Conservation (phyloP, 306 rosid genomes). For the Hippophae gyantsensis region DNA sequence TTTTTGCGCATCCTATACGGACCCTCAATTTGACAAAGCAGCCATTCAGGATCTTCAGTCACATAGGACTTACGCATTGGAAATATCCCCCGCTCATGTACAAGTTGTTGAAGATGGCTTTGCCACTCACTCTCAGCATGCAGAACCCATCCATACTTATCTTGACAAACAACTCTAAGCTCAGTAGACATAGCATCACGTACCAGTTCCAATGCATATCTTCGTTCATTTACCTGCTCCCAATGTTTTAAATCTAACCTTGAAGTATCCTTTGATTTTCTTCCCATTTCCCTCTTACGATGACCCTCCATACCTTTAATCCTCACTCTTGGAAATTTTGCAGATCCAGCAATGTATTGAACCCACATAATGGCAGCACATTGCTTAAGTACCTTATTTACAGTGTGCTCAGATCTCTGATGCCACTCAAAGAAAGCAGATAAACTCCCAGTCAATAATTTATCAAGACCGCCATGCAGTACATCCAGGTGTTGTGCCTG, state of each 20-base stretch:
- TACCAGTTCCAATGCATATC: constrained; percentile 88
- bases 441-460: constrained; percentile 65
- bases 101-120: constrained; percentile 87
- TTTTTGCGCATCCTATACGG: constrained; percentile 98
- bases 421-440: constrained; percentile 82
- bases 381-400: constrained; percentile 79
- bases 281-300: constrained; percentile 86
- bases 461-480: constrained; percentile 92
- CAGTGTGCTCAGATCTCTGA: constrained; percentile 51
- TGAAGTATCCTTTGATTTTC: constrained; percentile 70
- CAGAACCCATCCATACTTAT: constrained; percentile 98
- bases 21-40: constrained; percentile 98
- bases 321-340: constrained; percentile 95
- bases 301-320: constrained; percentile 93
- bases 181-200: constrained; percentile 95
- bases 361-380: constrained; percentile 95
- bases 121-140: constrained; percentile 99
- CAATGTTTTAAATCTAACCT: constrained; percentile 78
- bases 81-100: constrained; percentile 92
- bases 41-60: constrained; percentile 70
- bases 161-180: constrained; percentile 96
- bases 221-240: constrained; percentile 90
- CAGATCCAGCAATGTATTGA: constrained; percentile 85
- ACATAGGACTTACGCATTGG: constrained; percentile 50
- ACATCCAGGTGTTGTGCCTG: constrained; percentile 78